Base-by-base conservation (phyloP, 1,284 basidiomycete species). In the Schizophyllum amplum region DNA sequence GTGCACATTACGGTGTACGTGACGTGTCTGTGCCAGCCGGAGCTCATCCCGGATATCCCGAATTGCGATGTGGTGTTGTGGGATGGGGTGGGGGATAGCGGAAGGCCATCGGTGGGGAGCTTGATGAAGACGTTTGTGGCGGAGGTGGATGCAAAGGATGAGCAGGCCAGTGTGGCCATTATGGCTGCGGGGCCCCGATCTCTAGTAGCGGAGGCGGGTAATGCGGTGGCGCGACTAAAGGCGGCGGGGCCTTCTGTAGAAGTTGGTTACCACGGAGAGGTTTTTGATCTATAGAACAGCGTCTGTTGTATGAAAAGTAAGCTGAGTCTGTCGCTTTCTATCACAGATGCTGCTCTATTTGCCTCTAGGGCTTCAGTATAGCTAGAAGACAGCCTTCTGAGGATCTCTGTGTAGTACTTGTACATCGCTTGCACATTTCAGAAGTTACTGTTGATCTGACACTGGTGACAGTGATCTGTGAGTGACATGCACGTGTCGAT, bases 21-120 rank as follows among this genome's bases (percentile, higher is more conserved):
- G 42, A 90, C 86, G 1, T 88, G 87, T 65, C 68, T 84, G 46
- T 90, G 87, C 67, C 71, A 83, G 60, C 83, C 84, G 4, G 83
- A 84, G 60, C 76, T 75, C 0, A 73, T 87, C 1, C 84, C 83
- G 0, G 55, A 67, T 2, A 83, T 90, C 42, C 83, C 83, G 1
- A 83, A 86, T 65, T 82, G 77, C 60, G 49, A 55, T 20, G 24
- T 53, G 20, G 24, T 24, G 5, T 13, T 33, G 27, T 33, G 27
- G 13, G n/a, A 56, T 13, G n/a, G 47, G 49, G 47, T 51, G 17
- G 11, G n/a, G 47, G 55, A 46, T 42, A 47, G 22, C 20, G 21
- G 26, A 21, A 58, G 21, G 42, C 58, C 51, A 33, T 33, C 27
- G 27, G 27, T 33, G 55, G 60, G 5, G 68, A 63, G 3, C 67